Evolutionary conservation across 371 early-diverging fungal genomes (phyloP).

Genomic region (Apophysomyces ossiformis): DNA sequence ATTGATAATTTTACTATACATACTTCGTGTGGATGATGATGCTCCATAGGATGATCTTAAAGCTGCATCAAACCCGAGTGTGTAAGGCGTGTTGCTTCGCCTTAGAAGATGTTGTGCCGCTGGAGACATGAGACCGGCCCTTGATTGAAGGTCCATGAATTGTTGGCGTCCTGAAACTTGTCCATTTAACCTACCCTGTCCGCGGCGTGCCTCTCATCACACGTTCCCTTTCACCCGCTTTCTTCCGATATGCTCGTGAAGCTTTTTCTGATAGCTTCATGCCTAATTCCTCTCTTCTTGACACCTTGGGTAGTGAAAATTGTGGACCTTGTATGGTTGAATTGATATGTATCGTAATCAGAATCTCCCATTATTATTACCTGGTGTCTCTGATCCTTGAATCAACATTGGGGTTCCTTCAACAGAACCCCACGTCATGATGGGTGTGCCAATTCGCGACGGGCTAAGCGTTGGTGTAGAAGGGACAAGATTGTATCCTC

Average conservation of each 20-base stretch:
- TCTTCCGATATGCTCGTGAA: slow-evolving; percentile 57
- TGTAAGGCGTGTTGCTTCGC: slow-evolving; percentile 34
- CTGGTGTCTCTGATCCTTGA: slow-evolving; percentile 51
- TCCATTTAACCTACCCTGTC: slow-evolving; percentile 28
- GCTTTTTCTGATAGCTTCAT: slow-evolving; percentile 69
- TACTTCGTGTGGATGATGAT: slow-evolving; percentile 15
- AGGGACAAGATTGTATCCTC: slow-evolving; percentile 69
- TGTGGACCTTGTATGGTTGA: slow-evolving; percentile 36
- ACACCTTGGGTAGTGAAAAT: slow-evolving; percentile 68
- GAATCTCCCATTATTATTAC: slow-evolving; percentile 16
- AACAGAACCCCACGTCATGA: slow-evolving; percentile 87
- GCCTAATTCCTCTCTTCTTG: slow-evolving; percentile 68
- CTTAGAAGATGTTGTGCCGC: slow-evolving; percentile 51
- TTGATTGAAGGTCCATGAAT: neutral
- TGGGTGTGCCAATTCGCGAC: slow-evolving; percentile 48
- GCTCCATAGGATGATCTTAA: slow-evolving; percentile 43
- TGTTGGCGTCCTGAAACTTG: neutral
- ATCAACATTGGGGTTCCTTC: slow-evolving; percentile 71
- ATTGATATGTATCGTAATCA: neutral
- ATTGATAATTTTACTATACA: neutral
- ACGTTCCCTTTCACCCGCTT: slow-evolving; percentile 27
- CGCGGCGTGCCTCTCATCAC: slow-evolving; percentile 36
- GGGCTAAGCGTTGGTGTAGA: slow-evolving; percentile 72
- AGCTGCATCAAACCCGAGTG: slow-evolving; percentile 40
- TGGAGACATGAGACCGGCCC: slow-evolving; percentile 47